A percentile compares a stretch with the other conserved stretches of the same genome.
These are phyloP conservation scores for Tricholoma matsutake DNA, from an alignment of 768 basidiomycete genomes.

Conservation along the genomic window DNA sequence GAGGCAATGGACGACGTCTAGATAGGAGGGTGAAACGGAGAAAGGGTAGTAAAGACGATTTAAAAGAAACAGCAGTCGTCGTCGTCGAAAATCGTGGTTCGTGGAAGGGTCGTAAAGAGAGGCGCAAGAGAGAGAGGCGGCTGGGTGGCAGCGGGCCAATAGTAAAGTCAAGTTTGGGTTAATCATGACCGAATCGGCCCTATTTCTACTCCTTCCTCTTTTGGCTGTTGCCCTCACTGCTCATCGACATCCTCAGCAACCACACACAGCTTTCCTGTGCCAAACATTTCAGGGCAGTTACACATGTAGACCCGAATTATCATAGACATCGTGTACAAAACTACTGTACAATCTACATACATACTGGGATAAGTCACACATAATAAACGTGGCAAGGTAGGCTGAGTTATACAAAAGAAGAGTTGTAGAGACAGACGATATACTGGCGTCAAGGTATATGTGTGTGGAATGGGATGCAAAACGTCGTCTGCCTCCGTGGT, in stretches of 20 bases:
- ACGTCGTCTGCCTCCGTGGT: not conserved
- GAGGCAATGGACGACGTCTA: conserved; percentile 10
- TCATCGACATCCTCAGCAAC: conserved; percentile 4
- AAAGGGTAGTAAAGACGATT: conserved; percentile 20
- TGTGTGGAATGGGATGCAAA: not conserved
- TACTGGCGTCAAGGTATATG: conserved; percentile 7
- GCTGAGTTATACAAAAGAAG: too few species aligned
- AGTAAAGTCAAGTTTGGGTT: conserved; percentile 30
- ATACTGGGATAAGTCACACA: not conserved
- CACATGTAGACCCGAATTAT: too few species aligned
- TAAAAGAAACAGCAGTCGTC: conserved; percentile 41
- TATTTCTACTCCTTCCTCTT: conserved; percentile 30
- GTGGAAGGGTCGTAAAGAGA: conserved; percentile 57
- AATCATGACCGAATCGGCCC: conserved; percentile 29
- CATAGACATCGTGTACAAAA: not conserved
- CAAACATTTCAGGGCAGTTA: too few species aligned
- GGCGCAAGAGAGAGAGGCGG: conserved; percentile 27
- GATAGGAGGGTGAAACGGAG: conserved; percentile 30
- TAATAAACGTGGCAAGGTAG: not conserved
- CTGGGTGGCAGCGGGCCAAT: conserved; percentile 29
- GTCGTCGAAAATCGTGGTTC: conserved; percentile 55
- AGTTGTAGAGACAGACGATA: too few species aligned
- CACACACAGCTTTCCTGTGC: not conserved
- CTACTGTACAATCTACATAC: not conserved
- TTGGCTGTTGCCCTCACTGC: conserved; percentile 10